Evolutionary conservation across 1,139 yeast genomes (phyloP), one percentile per base, ranked within the genome.

Genomic region (Insectozyma bohioensis): DNA sequence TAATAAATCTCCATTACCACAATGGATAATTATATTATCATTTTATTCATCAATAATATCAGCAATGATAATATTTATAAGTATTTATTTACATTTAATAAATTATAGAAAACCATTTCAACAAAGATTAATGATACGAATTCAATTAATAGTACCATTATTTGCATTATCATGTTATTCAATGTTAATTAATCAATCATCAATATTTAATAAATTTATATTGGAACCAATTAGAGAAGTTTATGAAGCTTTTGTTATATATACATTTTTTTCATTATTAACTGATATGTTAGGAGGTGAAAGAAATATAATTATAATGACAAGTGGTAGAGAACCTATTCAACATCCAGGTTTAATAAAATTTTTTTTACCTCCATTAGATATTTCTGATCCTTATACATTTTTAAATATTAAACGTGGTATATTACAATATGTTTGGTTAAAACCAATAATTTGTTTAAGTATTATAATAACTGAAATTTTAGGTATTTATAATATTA

Each of bases 161-260:
- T 76, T 76, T 57, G 75, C 80, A 4, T 38, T 72, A 6, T 62
- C 78, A 12, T 75, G 83, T 68, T 63, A 78, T 54, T 48, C 62
- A 12, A 63, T 76, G 68, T 54, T 84, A 34, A 53, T 72, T 29
- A 61, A 74, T 41, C 70, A 71, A 34, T 42, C 56, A 10, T 54
- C 68, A 3, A 29, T 46, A 5, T 39, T 61, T 8, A 56, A 68
- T 14, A 70, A 76, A 20, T 61, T 62, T 31, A 52, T 82, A 15
- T 49, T 90, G 8, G 95, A 83, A 43, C 95, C 97, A 0, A 48
- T 85, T 1, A 67, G 95, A 34, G 98, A 92, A 52, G 78, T 90
- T 1, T 92, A 92, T 56, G 99, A 94, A 58, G 96, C 97, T 0
- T 86, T 94, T 59, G 97, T 90, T 27, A 85, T 92, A 26, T 94